phyloP scores from a whole-genome alignment of 2,329 filamentous ascomycete genomes.

The Didymella keratinophila region DNA sequence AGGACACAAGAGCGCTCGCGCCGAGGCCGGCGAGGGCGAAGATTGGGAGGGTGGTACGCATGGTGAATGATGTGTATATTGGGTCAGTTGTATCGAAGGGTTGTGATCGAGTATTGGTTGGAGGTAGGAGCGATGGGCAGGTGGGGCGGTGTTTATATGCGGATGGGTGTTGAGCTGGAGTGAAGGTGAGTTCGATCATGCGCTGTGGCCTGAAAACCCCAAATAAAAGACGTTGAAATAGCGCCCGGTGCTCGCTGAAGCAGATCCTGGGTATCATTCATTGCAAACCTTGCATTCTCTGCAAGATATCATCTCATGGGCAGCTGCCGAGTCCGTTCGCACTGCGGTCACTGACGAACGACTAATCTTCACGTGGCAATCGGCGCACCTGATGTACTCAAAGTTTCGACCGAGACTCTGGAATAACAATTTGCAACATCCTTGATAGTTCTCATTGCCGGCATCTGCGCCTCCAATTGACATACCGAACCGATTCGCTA shows the following conservation, averaged over 20 bases:
- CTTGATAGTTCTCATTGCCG: too few relatives aligned
- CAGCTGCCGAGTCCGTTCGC: constrained; percentile 5
- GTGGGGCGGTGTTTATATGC: not conserved
- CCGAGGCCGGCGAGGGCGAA: constrained; percentile 5
- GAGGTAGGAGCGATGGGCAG: not conserved
- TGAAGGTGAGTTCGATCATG: not conserved
- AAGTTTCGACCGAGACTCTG: too few relatives aligned
- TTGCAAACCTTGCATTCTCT: too few relatives aligned
- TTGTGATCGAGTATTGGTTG: not conserved
- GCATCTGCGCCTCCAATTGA: too few relatives aligned
- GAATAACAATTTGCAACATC: too few relatives aligned
- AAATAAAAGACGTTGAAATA: not conserved
- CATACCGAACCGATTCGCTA: not conserved
- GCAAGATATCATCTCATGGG: too few relatives aligned
- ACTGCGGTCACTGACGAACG: constrained; percentile 1
- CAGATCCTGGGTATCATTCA: too few relatives aligned
- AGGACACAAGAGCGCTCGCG: not conserved
- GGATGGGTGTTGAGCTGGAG: not conserved
- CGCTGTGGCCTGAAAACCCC: too few relatives aligned
- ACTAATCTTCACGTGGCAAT: not conserved
- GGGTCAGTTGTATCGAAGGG: too few relatives aligned
- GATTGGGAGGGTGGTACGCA: constrained; percentile 6
- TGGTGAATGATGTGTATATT: too few relatives aligned
- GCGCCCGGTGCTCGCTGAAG: too few relatives aligned
- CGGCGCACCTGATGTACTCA: not conserved